Percentiles rank a stretch among this genome's conserved stretches.
Conservation (phyloP, 2,329 filamentous ascomycete genomes). For the Fonsecaea multimorphosa region DNA sequence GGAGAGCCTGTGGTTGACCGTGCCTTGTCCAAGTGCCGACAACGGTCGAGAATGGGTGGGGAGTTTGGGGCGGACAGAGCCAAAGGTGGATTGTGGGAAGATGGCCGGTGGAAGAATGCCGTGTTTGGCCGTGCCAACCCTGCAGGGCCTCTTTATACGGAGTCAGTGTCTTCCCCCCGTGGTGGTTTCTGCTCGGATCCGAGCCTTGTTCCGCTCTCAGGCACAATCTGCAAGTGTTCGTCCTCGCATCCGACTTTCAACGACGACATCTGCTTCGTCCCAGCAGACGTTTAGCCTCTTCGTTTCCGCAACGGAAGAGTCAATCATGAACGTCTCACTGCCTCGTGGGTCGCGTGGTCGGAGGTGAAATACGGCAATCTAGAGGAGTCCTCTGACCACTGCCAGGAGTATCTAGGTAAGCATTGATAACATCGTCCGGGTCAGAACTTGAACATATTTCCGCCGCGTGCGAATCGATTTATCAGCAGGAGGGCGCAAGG, state of each 20-base stretch:
- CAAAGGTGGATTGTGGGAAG: background rate
- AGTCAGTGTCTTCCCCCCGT: background rate
- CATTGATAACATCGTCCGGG: background rate
- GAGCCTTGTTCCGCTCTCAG: background rate
- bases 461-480: background rate
- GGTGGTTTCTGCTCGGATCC: background rate
- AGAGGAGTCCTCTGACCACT: background rate
- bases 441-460: background rate
- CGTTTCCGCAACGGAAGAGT: background rate
- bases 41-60: background rate
- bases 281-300: background rate
- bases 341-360: background rate
- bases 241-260: background rate
- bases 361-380: background rate
- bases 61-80: background rate
- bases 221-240: background rate
- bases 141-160: background rate
- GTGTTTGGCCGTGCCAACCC: slow-evolving; percentile 3
- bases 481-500: background rate
- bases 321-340: background rate
- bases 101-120: background rate
- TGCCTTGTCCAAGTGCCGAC: background rate
- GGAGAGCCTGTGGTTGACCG: background rate
- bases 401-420: background rate
- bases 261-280: background rate